Evolutionary conservation across 345 rosid species (phyloP).

Genomic region (Viola odorata): DNA sequence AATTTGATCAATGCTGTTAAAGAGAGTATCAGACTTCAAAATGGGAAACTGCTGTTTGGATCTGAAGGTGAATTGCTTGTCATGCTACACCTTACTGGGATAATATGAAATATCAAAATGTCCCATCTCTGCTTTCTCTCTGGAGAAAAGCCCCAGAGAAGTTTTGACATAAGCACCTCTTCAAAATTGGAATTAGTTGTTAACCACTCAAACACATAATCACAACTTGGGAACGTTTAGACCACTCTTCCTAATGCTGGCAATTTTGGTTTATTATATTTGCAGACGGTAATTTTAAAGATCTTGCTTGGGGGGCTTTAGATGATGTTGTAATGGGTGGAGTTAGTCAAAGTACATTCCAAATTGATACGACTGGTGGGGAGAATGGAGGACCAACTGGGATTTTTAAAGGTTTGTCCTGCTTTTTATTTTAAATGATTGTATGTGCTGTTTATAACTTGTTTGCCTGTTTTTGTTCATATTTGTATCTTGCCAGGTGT

Average conservation of each 20-base stretch:
- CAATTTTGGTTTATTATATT: neutral
- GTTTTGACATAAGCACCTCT: no score
- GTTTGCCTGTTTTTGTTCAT: neutral
- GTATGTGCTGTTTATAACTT: conserved; percentile 1
- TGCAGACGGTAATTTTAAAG: conserved; percentile 59
- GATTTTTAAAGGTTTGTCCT: conserved; percentile 59
- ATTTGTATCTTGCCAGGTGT: conserved; percentile 38
- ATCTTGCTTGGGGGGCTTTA: conserved; percentile 90
- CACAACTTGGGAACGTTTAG: no score
- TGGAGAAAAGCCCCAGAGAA: no score
- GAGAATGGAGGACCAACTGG: conserved; percentile 74
- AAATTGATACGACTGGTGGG: conserved; percentile 58
- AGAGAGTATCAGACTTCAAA: conserved; percentile 59
- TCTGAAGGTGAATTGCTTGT: conserved; percentile 44
- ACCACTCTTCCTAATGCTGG: no score
- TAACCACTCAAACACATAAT: no score
- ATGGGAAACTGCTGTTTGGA: conserved; percentile 74
- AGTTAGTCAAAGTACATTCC: conserved; percentile 75
- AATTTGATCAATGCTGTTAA: conserved; percentile 75
- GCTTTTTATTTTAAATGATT: neutral
- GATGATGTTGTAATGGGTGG: conserved; percentile 99
- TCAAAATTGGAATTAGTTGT: no score
- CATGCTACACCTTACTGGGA: conserved; percentile 6
- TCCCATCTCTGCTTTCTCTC: no score
- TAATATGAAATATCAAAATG: neutral